Evolutionary conservation across 164 flowering plant genomes (phyloP).

Genomic region (Stephania yunnanensis): DNA sequence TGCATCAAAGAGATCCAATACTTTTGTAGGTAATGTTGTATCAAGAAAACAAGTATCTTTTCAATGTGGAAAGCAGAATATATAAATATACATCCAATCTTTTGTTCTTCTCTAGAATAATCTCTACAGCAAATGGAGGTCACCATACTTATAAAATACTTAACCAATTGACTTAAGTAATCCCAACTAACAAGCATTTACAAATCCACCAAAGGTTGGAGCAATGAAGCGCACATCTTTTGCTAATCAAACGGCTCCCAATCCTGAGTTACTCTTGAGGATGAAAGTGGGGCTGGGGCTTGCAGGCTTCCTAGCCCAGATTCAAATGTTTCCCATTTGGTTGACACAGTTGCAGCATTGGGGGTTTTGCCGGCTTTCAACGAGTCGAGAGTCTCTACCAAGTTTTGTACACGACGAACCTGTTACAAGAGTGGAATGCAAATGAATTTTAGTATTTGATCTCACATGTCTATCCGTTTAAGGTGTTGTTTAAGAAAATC

Average conservation of each 20-base stretch:
- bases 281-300: conserved; percentile 40
- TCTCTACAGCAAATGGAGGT: background rate
- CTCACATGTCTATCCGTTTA: too few species aligned
- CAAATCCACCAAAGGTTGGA: background rate
- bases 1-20: too few species aligned
- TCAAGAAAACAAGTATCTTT: too few species aligned
- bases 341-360: conserved; percentile 21
- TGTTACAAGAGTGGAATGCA: conserved; percentile 5
- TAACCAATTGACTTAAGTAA: background rate
- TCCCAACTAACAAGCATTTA: background rate
- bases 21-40: too few species aligned
- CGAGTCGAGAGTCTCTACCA: conserved; percentile 24
- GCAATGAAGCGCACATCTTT: background rate
- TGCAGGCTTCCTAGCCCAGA: conserved; percentile 54
- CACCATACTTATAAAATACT: background rate
- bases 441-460: background rate
- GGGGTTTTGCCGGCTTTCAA: conserved; percentile 12
- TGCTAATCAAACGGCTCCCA: conserved; percentile 33
- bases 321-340: conserved; percentile 62
- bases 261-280: conserved; percentile 33
- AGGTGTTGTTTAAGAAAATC: too few species aligned
- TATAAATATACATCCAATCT: background rate
- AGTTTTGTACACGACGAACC: conserved; percentile 35
- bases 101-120: background rate
- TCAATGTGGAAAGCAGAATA: background rate